phyloP scores from a whole-genome alignment of 1,139 yeast genomes.

The Suhomyces bokatorum region DNA sequence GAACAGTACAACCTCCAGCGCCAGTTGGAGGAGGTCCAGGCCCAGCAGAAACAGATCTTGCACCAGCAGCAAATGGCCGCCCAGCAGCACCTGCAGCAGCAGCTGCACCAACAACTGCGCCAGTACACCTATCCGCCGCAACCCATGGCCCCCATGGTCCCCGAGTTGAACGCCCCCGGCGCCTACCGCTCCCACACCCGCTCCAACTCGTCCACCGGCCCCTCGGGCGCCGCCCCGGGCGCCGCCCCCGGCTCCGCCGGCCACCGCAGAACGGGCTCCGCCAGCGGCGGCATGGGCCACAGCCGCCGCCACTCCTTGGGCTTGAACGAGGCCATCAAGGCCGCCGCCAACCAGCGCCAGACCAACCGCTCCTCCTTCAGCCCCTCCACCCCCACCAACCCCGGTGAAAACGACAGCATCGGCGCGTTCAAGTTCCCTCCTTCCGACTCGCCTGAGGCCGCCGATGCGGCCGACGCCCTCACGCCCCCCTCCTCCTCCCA shows the following conservation, averaged over 20 bases:
- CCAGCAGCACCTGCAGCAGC: conserved; percentile 18
- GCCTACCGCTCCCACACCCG: conserved; percentile 39
- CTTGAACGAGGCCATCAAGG: conserved; percentile 91
- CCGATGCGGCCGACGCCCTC: conserved; percentile 11
- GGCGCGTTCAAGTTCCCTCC: conserved; percentile 42
- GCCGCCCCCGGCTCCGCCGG: conserved; percentile 15
- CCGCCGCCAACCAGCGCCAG: conserved; percentile 88
- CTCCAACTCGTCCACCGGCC: conserved; percentile 30
- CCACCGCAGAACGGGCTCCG: conserved; percentile 43
- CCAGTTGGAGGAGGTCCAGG: conserved; percentile 87
- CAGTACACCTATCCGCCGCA: conserved; percentile 19
- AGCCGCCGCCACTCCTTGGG: conserved; percentile 91
- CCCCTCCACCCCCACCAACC: conserved; percentile 30
- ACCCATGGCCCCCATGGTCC: conserved; percentile 3
- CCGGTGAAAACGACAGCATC: conserved; percentile 21
- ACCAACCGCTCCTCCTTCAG: conserved; percentile 40
- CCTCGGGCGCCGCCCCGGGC: no score
- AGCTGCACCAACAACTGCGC: conserved; percentile 13
- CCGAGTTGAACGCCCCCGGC: conserved; percentile 5
- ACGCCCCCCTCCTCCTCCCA: conserved; percentile 25
- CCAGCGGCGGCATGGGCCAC: conserved; percentile 57
- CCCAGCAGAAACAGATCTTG: conserved; percentile 84
- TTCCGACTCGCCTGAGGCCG: conserved; percentile 13
- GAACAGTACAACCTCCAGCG: conserved; percentile 92
- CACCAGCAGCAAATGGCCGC: conserved; percentile 58